phyloP scores from a whole-genome alignment of 441 rosid genomes.

The Erodium moschatum region DNA sequence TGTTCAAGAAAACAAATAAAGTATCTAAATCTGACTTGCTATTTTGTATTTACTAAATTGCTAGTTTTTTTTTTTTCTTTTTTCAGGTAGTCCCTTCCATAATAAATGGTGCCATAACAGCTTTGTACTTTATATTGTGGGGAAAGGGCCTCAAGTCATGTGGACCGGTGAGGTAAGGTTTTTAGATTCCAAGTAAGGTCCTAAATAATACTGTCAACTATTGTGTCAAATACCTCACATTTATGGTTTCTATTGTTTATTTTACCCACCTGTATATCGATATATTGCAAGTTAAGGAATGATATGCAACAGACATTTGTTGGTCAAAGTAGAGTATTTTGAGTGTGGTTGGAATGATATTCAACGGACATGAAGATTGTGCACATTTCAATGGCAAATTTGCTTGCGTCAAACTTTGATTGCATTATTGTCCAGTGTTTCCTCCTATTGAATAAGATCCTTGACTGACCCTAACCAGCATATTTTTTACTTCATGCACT shows the following conservation, averaged over 20 bases:
- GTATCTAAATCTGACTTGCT: constrained; percentile 15
- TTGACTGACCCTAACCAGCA: not conserved
- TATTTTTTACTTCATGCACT: not conserved
- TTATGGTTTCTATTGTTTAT: too few relatives aligned
- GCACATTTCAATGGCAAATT: too few relatives aligned
- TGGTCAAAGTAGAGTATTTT: too few relatives aligned
- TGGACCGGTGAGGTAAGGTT: constrained; percentile 77
- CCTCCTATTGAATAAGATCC: not conserved
- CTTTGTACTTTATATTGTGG: constrained; percentile 85
- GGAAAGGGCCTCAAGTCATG: constrained; percentile 83
- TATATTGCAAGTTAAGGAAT: too few relatives aligned
- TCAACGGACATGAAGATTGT: too few relatives aligned
- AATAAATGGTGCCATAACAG: constrained; percentile 83
- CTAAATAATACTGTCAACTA: too few relatives aligned
- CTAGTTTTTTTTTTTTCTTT: constrained; percentile 11
- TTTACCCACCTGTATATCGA: too few relatives aligned
- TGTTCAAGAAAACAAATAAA: constrained; percentile 3
- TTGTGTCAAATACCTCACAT: too few relatives aligned
- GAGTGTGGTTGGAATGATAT: too few relatives aligned
- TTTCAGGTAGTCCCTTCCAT: constrained; percentile 82
- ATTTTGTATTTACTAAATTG: constrained; percentile 10
- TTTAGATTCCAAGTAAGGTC: constrained; percentile 1
- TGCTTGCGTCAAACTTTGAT: too few relatives aligned
- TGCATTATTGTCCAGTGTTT: not conserved
- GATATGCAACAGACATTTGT: too few relatives aligned